Percentiles rank a stretch among this genome's conserved stretches.
phyloP scores from a whole-genome alignment of 768 basidiomycete genomes.

The Pleurotus giganteus region DNA sequence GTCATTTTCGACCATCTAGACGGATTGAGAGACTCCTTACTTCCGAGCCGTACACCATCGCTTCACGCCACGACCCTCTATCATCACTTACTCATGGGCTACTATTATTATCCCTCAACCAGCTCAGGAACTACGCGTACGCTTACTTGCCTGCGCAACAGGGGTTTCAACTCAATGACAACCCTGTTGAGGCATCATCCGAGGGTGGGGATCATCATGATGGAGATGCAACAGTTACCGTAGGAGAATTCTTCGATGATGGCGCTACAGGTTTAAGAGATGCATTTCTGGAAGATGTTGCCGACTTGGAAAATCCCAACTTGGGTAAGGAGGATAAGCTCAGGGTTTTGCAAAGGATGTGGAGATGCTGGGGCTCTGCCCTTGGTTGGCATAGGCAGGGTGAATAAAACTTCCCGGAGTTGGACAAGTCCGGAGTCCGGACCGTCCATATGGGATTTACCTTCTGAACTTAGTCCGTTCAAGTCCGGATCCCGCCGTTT shows the following conservation, averaged over 20 bases:
- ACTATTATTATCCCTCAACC: constrained; percentile 67
- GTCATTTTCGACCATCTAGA: constrained; percentile 25
- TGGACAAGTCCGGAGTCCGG: too few relatives aligned
- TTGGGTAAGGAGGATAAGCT: constrained; percentile 72
- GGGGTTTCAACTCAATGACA: background rate
- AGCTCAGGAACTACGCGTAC: constrained; percentile 65
- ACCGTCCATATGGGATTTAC: too few relatives aligned
- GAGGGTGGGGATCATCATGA: background rate
- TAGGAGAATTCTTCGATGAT: background rate
- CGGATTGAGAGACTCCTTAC: constrained; percentile 70
- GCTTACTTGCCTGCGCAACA: constrained; percentile 45
- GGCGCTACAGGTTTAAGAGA: constrained; percentile 56
- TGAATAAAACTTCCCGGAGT: background rate
- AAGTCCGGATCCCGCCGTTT: too few relatives aligned
- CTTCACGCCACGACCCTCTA: constrained; percentile 16
- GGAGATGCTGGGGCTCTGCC: constrained; percentile 79
- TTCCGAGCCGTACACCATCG: constrained; percentile 33
- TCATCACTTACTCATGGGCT: constrained; percentile 67
- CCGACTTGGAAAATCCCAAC: constrained; percentile 74
- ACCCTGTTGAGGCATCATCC: background rate
- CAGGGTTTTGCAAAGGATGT: constrained; percentile 80
- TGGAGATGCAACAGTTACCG: background rate
- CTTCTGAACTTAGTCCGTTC: too few relatives aligned
- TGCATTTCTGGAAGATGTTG: constrained; percentile 83
- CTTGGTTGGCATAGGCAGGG: constrained; percentile 50